Base-by-base conservation (phyloP, 2,329 filamentous ascomycete species). In the Emmonsiellopsis sp. region DNA sequence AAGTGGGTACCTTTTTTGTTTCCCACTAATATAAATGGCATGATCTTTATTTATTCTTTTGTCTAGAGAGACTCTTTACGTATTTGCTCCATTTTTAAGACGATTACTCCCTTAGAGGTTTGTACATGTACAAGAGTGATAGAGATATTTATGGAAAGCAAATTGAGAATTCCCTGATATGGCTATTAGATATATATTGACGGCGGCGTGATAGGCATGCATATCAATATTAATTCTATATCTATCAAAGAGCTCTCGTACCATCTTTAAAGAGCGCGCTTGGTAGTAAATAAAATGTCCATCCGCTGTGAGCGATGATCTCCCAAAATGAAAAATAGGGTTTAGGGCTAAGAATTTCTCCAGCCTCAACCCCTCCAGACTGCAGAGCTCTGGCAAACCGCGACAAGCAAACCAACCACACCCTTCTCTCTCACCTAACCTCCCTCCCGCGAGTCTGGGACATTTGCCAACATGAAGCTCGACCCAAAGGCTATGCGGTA, bases 401-500 rank as follows among this genome's bases (percentile, higher is more conserved):
- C 6, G 14, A 34, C 27, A 46, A 34, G 31, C 14, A 37, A 13
- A 49, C 39, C 9, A 14, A 13, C 17, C 21, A 27, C 36, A 34
- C 3, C 17, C n/a, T 31, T 45, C 31, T 7, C 37, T 42, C 39
- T 8, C 31, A 32, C 45, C 21, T 37, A 14, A 40, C 21, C 11
- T 32, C 27, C 8, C 21, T 14, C 36, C 31, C 3, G 14, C 13
- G 10, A 13, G 33, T 39, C 5, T 48, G 33, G 8, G 7, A 37
- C 27, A 49, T 7, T 47, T n/a, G 37, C 37, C 31, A 73, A 56
- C 59, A 98, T 98, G 93, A 95, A 93, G 77, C 83, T 98, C 69
- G 90, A 98, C 69, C 91, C 92, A 49, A 90, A 90, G 69, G 86
- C 88, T 49, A 85, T 98, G 74, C 90, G 94, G 68, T 92, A 98